phyloP scores from a whole-genome alignment of 2,329 filamentous ascomycete genomes.

The Lizonia empirigonia region DNA sequence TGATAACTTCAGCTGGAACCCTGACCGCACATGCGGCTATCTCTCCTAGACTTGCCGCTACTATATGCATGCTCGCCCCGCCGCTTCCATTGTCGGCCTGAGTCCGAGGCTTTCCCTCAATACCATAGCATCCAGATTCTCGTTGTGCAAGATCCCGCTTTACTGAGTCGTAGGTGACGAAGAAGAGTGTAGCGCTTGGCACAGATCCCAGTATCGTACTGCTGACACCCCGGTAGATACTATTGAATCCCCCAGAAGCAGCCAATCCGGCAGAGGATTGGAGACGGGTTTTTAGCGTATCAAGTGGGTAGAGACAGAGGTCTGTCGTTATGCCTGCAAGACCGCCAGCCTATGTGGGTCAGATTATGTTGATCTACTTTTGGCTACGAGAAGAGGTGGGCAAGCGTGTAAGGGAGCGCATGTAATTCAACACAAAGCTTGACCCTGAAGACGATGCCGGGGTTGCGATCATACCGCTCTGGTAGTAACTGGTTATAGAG shows the following conservation, averaged over 20 bases:
- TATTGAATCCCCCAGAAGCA: constrained; percentile 82
- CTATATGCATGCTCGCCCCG: constrained; percentile 68
- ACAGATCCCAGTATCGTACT: constrained; percentile 89
- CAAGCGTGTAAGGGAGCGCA: too few relatives aligned
- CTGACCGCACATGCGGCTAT: constrained; percentile 89
- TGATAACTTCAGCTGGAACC: constrained; percentile 95
- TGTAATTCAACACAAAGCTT: too few relatives aligned
- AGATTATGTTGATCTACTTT: too few relatives aligned
- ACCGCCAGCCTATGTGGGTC: constrained; percentile 88
- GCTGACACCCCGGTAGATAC: constrained; percentile 92
- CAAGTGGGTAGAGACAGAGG: constrained; percentile 94
- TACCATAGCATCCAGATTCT: too few relatives aligned
- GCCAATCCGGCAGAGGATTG: constrained; percentile 82
- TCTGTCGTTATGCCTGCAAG: constrained; percentile 95
- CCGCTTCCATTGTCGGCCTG: too few relatives aligned
- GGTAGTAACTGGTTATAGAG: too few relatives aligned
- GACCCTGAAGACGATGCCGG: too few relatives aligned
- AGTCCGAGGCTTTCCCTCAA: too few relatives aligned
- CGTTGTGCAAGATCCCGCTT: constrained; percentile 55
- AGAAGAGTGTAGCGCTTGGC: constrained; percentile 94
- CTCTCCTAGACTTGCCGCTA: constrained; percentile 84
- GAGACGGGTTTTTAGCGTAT: constrained; percentile 97
- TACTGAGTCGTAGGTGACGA: constrained; percentile 86
- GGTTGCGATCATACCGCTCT: too few relatives aligned
- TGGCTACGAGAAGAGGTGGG: too few relatives aligned